A percentile compares a stretch with the other conserved stretches of the same genome.
Evolutionary conservation across 2,329 filamentous ascomycete genomes (phyloP).

Genomic region (Clonostachys sp.): DNA sequence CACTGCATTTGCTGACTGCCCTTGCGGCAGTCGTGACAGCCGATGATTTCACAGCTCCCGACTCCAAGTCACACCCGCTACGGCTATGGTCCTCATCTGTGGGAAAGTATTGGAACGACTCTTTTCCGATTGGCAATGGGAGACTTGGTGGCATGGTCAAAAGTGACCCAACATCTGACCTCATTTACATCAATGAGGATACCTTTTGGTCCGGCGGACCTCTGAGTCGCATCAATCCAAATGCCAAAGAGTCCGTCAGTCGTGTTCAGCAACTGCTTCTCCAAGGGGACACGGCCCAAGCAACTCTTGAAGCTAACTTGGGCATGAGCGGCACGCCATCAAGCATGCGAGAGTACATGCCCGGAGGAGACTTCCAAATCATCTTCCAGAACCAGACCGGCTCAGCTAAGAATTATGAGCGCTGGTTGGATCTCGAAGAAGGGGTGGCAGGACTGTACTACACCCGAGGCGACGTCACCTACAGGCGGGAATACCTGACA

Average conservation of each 20-base stretch:
- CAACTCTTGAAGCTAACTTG: conserved; percentile 17
- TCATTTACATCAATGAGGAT: conserved; percentile 38
- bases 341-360: conserved; percentile 12
- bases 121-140: conserved; percentile 37
- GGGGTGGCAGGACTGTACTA: conserved; percentile 7
- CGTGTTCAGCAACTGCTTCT: neutral
- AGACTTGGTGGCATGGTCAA: conserved; percentile 30
- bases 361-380: conserved; percentile 8
- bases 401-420: conserved; percentile 18
- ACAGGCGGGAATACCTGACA: conserved; percentile 12
- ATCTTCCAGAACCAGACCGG: conserved; percentile 11
- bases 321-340: conserved; percentile 28
- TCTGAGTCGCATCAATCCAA: conserved; percentile 27
- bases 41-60: too few species aligned
- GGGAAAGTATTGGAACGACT: conserved; percentile 1
- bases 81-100: too few species aligned
- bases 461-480: conserved; percentile 6
- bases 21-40: too few species aligned
- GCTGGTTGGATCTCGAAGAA: conserved; percentile 9
- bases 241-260: neutral
- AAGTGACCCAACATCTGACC: conserved; percentile 24
- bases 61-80: too few species aligned
- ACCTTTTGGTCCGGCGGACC: conserved; percentile 35
- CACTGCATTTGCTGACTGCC: too few species aligned
- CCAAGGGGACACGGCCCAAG: neutral